phyloP scores from a whole-genome alignment of 306 rosid genomes.

The Argentina anserina region DNA sequence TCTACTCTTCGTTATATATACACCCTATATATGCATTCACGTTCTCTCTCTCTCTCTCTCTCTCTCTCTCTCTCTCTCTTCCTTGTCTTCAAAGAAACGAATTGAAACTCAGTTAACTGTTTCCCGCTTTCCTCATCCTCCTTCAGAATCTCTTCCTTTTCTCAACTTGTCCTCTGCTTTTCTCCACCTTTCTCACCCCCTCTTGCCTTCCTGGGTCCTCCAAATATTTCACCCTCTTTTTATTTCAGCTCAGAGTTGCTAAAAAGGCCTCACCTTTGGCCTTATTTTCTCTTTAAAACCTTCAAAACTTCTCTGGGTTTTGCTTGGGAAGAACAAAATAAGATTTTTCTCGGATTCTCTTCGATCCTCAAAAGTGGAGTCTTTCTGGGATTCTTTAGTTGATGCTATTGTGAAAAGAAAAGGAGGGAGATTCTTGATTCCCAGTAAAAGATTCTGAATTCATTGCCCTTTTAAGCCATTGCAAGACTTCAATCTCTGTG shows the following conservation, averaged over 20 bases:
- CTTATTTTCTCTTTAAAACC: background rate
- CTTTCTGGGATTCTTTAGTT: conserved; percentile 58
- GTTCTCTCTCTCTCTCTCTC: conserved; percentile 36
- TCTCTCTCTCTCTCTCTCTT: conserved; percentile 42
- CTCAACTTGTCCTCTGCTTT: conserved; percentile 32
- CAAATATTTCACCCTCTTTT: conserved; percentile 18
- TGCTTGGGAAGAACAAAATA: conserved; percentile 11
- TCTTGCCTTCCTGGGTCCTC: conserved; percentile 9
- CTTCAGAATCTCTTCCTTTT: conserved; percentile 17
- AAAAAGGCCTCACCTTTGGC: conserved; percentile 10
- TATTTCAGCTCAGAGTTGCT: background rate
- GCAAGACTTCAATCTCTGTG: conserved; percentile 21
- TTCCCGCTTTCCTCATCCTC: conserved; percentile 35
- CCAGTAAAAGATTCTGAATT: conserved; percentile 54
- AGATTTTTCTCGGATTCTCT: conserved; percentile 53
- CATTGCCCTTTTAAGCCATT: conserved; percentile 41
- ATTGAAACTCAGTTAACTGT: conserved; percentile 23
- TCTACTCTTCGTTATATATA: conserved; percentile 11
- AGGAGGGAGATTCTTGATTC: conserved; percentile 61
- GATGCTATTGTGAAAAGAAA: conserved; percentile 36
- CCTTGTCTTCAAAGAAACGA: conserved; percentile 60
- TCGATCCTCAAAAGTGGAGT: conserved; percentile 72
- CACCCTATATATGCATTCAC: conserved; percentile 4
- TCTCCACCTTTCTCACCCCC: conserved; percentile 21
- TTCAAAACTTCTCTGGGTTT: background rate